Evolutionary conservation across 148 eudicot genomes (phyloP).

Genomic region (Amaranthus hypochondriacus): DNA sequence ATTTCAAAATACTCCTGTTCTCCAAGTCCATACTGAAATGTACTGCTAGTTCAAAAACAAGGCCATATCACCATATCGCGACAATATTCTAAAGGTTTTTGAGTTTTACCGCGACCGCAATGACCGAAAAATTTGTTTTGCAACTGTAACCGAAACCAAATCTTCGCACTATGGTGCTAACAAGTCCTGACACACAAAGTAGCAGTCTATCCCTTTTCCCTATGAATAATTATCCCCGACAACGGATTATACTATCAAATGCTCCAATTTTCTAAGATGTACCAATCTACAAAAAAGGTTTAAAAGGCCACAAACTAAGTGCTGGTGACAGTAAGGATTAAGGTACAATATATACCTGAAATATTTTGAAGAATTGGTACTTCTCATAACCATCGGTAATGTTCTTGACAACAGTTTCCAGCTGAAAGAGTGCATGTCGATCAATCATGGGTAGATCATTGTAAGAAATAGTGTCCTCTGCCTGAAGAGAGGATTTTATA

Average conservation of each 20-base stretch:
- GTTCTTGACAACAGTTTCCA: slow-evolving; percentile 74
- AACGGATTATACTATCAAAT: background rate
- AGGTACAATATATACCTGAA: slow-evolving; percentile 49
- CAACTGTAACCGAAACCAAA: no score
- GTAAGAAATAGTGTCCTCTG: slow-evolving; percentile 57
- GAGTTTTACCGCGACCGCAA: no score
- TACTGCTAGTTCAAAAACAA: no score
- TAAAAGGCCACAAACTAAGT: background rate
- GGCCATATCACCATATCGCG: no score
- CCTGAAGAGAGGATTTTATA: slow-evolving; percentile 33
- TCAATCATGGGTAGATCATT: slow-evolving; percentile 78
- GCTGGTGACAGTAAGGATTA: background rate
- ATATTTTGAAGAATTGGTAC: slow-evolving; percentile 92
- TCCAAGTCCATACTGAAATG: no score
- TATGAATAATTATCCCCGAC: no score
- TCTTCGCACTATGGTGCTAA: no score
- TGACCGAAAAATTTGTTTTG: no score
- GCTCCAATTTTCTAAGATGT: background rate
- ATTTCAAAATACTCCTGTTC: no score
- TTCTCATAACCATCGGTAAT: slow-evolving; percentile 75
- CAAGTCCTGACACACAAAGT: no score
- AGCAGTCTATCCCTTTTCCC: no score
- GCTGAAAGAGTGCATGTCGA: slow-evolving; percentile 85
- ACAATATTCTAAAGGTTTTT: no score
- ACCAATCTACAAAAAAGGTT: background rate